Conservation (phyloP, 2,329 filamentous ascomycete species). For the Aspergillus clavatus region DNA sequence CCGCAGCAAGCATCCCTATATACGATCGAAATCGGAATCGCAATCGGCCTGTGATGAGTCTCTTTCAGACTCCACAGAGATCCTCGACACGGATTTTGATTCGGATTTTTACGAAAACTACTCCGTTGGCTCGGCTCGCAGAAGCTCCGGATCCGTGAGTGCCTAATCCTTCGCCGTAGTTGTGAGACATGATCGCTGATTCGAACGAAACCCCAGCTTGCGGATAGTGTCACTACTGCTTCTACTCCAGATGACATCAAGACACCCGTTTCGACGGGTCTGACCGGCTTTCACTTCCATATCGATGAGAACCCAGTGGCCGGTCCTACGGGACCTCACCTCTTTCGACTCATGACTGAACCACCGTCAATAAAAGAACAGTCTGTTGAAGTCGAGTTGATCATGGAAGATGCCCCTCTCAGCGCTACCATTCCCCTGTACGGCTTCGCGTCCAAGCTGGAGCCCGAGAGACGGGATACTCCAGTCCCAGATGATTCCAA, state of each 20-base stretch:
- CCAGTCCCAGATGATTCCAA: slow-evolving; percentile 16
- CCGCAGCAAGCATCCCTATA: slow-evolving; percentile 12
- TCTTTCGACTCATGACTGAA: slow-evolving; percentile 63
- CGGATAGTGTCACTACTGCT: slow-evolving; percentile 76
- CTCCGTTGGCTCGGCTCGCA: slow-evolving; percentile 17
- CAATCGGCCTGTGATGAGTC: slow-evolving; percentile 16
- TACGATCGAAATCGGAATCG: too few relatives aligned
- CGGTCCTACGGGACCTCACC: slow-evolving; percentile 78
- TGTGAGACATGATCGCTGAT: slow-evolving; percentile 1
- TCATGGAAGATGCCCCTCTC: slow-evolving; percentile 13
- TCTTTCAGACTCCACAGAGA: slow-evolving; percentile 30
- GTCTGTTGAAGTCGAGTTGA: slow-evolving; percentile 16
- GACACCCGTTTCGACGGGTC: slow-evolving; percentile 66
- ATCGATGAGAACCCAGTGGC: slow-evolving; percentile 60
- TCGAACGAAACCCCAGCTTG: slow-evolving; percentile 48
- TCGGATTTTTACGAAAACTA: slow-evolving; percentile 23
- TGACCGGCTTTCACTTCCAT: slow-evolving; percentile 58
- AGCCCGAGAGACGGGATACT: slow-evolving; percentile 15
- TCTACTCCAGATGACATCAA: slow-evolving; percentile 80
- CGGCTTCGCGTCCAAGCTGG: slow-evolving; percentile 9
- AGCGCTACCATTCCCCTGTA: slow-evolving; percentile 11
- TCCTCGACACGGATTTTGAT: slow-evolving; percentile 34
- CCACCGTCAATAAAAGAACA: slow-evolving; percentile 12
- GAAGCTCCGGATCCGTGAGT: slow-evolving; percentile 16
- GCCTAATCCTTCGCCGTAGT: neutral